These are phyloP conservation scores for Botrytis pseudocinerea DNA, from an alignment of 2,329 filamentous ascomycete genomes.

Conservation along the genomic window DNA sequence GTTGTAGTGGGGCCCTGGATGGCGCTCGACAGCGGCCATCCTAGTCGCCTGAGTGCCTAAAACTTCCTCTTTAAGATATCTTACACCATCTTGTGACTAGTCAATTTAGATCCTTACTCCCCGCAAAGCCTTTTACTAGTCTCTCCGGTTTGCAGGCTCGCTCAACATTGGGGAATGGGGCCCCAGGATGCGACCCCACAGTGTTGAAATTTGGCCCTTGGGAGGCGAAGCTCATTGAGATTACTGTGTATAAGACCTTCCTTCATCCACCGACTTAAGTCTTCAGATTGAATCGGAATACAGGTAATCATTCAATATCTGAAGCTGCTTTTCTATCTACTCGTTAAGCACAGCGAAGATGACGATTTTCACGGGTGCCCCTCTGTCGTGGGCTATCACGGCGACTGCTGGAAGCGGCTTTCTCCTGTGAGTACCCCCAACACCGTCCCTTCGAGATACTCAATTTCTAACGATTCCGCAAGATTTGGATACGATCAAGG, in stretches of 20 bases:
- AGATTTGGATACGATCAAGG: conserved; percentile 52
- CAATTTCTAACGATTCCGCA: too few relatives aligned
- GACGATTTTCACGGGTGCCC: not conserved
- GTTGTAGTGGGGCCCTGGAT: too few relatives aligned
- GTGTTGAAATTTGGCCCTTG: too few relatives aligned
- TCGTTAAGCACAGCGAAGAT: not conserved
- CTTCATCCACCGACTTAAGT: not conserved
- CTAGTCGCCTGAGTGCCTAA: not conserved
- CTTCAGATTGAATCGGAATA: too few relatives aligned
- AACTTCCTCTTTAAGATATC: not conserved
- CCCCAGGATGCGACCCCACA: not conserved
- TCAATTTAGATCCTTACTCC: too few relatives aligned
- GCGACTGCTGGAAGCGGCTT: conserved; percentile 8
- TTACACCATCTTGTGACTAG: too few relatives aligned
- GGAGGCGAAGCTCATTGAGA: too few relatives aligned
- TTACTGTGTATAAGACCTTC: not conserved
- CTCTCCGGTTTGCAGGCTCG: too few relatives aligned
- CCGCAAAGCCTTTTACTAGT: too few relatives aligned
- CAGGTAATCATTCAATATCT: too few relatives aligned
- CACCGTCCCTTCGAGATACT: too few relatives aligned
- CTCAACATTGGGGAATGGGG: not conserved
- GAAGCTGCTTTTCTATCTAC: not conserved
- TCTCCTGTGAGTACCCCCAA: conserved; percentile 12
- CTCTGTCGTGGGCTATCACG: conserved; percentile 4
- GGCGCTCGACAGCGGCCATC: too few relatives aligned